phyloP scores from a whole-genome alignment of 495 filamentous ascomycete species.

The Clavariopsis aquatica region DNA sequence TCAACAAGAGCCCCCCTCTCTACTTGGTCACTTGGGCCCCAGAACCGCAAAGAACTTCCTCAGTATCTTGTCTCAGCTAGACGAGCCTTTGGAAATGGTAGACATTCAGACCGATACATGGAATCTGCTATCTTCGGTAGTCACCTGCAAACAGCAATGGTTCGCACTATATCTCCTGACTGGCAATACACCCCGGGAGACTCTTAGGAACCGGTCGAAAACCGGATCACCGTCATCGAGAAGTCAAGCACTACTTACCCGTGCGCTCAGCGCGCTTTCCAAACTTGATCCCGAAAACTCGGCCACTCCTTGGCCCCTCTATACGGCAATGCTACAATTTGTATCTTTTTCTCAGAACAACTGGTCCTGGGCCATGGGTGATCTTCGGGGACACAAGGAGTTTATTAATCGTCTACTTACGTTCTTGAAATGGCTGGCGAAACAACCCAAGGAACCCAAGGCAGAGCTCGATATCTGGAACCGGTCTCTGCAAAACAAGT shows the following conservation, averaged over 20 bases:
- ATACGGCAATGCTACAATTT: conserved; percentile 72
- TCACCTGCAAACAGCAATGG: conserved; percentile 92
- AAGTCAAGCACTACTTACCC: conserved; percentile 66
- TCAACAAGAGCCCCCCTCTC: conserved; percentile 73
- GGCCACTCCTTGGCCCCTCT: conserved; percentile 54
- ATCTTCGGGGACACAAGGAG: conserved; percentile 67
- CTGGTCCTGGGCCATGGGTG: conserved; percentile 87
- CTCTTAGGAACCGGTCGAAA: conserved; percentile 55
- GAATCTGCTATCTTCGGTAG: conserved; percentile 81
- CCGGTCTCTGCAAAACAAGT: conserved; percentile 62
- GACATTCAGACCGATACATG: conserved; percentile 68
- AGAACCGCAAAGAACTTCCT: conserved; percentile 82
- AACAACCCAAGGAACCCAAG: conserved; percentile 39
- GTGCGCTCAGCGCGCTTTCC: conserved; percentile 73
- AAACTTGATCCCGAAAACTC: conserved; percentile 64
- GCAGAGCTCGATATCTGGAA: conserved; percentile 51
- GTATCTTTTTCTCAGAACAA: conserved; percentile 81
- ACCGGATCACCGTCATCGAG: conserved; percentile 49
- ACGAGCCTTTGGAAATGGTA: conserved; percentile 67
- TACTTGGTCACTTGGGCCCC: conserved; percentile 82
- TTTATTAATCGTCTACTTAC: conserved; percentile 70
- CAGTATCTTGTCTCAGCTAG: conserved; percentile 72
- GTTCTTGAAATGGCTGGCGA: conserved; percentile 62
- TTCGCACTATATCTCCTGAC: conserved; percentile 90
- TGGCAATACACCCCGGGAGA: conserved; percentile 76